phyloP scores from a whole-genome alignment of 352 stramenopile species.

The Pythium brassicae region DNA sequence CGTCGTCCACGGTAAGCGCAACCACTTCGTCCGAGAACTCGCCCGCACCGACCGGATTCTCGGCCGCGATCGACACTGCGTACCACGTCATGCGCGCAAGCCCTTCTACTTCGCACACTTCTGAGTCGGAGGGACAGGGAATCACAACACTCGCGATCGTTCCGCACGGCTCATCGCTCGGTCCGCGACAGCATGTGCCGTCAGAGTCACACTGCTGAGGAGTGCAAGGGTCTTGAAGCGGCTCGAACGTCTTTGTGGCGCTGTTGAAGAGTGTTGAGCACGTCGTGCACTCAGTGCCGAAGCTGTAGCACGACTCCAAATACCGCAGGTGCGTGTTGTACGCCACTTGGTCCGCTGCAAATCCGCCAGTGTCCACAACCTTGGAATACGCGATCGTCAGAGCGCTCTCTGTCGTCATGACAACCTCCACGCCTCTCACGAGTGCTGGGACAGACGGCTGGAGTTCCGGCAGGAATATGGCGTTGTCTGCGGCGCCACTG shows the following conservation, averaged over 20 bases:
- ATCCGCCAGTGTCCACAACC: constrained; percentile 28
- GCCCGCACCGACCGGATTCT: constrained; percentile 34
- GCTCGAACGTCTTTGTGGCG: neutral
- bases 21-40: constrained; percentile 14
- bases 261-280: constrained; percentile 16
- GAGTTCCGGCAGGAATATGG: constrained; percentile 15
- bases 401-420: constrained; percentile 22
- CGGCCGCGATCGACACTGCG: constrained; percentile 18
- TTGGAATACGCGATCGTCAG: constrained; percentile 19
- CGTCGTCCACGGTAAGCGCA: constrained; percentile 25
- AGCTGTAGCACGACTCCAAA: constrained; percentile 22
- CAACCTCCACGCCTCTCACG: constrained; percentile 15
- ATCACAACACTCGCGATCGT: constrained; percentile 7
- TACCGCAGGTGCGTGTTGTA: constrained; percentile 22
- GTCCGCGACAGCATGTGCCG: constrained; percentile 17
- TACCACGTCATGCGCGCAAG: constrained; percentile 26
- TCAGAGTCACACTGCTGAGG: constrained; percentile 5
- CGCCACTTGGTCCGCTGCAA: constrained; percentile 7
- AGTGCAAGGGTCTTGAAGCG: constrained; percentile 5
- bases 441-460: constrained; percentile 14
- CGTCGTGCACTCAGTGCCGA: constrained; percentile 10
- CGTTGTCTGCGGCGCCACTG: constrained; percentile 12
- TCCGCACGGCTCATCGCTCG: constrained; percentile 18
- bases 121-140: constrained; percentile 9
- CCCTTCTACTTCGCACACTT: constrained; percentile 21